Conservation (phyloP, 805 yeast species). For the Vanderwaltozyma tropicalis region DNA sequence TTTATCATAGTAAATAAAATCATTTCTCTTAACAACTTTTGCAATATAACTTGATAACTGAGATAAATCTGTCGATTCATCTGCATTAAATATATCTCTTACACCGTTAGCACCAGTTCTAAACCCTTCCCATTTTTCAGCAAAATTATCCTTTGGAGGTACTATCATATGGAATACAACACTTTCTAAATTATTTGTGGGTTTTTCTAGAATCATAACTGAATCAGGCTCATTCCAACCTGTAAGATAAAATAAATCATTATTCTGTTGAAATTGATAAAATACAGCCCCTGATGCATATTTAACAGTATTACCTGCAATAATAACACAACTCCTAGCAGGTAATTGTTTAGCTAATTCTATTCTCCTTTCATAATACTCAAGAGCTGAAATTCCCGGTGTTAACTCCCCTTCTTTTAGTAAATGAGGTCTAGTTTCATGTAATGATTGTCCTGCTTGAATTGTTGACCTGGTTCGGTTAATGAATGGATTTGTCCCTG, state of each 20-base stretch:
- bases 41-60: slow-evolving; percentile 29
- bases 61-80: slow-evolving; percentile 42
- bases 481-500: slow-evolving; percentile 1
- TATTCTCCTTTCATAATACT: slow-evolving; percentile 65
- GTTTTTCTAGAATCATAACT: slow-evolving; percentile 54
- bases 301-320: slow-evolving; percentile 62
- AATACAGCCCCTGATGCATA: slow-evolving; percentile 87
- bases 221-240: slow-evolving; percentile 92
- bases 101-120: slow-evolving; percentile 83
- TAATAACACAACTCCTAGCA: slow-evolving; percentile 56
- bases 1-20: slow-evolving; percentile 46
- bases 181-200: slow-evolving; percentile 41
- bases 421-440: slow-evolving; percentile 73
- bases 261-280: slow-evolving; percentile 86
- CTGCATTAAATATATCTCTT: slow-evolving; percentile 78
- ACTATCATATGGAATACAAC: slow-evolving; percentile 68
- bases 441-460: slow-evolving; percentile 74
- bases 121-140: slow-evolving; percentile 93
- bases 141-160: slow-evolving; percentile 65
- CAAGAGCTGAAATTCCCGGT: slow-evolving; percentile 76
- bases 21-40: slow-evolving; percentile 38
- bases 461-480: slow-evolving; percentile 18
- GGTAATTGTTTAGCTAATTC: slow-evolving; percentile 50
- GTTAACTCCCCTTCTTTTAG: slow-evolving; percentile 72
- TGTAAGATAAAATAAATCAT: slow-evolving; percentile 73